Evolutionary conservation across 1,139 yeast species (phyloP).

Genomic region (Saccharomycopsis hybrid): DNA sequence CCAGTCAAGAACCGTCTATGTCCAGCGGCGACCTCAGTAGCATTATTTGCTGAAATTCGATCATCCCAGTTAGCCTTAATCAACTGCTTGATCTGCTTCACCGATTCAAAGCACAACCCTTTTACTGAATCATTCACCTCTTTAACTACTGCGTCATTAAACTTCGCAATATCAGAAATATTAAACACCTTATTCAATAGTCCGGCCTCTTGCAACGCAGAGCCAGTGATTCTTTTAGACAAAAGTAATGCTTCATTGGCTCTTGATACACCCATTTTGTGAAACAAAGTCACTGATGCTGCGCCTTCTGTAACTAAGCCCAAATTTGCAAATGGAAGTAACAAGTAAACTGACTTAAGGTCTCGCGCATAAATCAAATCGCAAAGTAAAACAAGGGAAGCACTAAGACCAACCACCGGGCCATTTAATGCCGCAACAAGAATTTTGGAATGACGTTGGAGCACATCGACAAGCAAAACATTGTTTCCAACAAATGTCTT

Average conservation of each 20-base stretch:
- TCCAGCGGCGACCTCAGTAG: conserved; percentile 64
- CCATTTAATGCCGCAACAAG: conserved; percentile 78
- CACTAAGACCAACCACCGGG: conserved; percentile 76
- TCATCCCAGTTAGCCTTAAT: conserved; percentile 39
- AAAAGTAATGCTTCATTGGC: conserved; percentile 71
- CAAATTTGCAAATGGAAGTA: conserved; percentile 76
- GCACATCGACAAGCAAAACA: conserved; percentile 58
- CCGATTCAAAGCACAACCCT: conserved; percentile 51
- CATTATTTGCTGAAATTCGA: conserved; percentile 45
- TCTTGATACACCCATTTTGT: conserved; percentile 66
- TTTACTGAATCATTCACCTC: conserved; percentile 42
- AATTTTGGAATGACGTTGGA: conserved; percentile 67
- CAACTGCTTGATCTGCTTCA: conserved; percentile 57
- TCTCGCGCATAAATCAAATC: conserved; percentile 71
- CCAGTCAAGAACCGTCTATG: conserved; percentile 67
- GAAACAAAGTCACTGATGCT: conserved; percentile 59
- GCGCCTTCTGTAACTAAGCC: conserved; percentile 87
- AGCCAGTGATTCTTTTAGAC: conserved; percentile 58
- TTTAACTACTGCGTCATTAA: conserved; percentile 46
- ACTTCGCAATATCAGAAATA: conserved; percentile 39
- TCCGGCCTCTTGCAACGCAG: conserved; percentile 52
- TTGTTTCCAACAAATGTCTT: conserved; percentile 74
- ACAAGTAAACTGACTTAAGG: conserved; percentile 47
- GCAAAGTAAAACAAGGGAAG: conserved; percentile 68
- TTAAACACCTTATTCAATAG: conserved; percentile 55